A percentile compares a stretch with the other conserved stretches of the same genome.
phyloP scores from a whole-genome alignment of 176 grass and related monocot species.

The Carex kokanica region DNA sequence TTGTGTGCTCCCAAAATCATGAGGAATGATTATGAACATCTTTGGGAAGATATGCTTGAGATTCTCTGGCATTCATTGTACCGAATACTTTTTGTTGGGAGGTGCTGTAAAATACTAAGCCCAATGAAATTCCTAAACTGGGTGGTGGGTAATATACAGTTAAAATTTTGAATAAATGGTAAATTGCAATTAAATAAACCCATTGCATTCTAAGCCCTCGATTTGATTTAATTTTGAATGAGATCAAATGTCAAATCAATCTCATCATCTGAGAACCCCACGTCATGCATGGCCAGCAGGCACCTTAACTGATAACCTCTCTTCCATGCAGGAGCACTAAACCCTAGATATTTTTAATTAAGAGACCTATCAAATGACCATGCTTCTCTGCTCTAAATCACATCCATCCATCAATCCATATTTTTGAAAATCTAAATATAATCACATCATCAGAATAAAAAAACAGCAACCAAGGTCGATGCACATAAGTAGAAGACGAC shows the following conservation, averaged over 20 bases:
- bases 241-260: conserved; percentile 50
- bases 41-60: neutral
- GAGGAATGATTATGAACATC: neutral
- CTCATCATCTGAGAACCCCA: conserved; percentile 33
- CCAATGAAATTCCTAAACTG: neutral
- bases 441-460: conserved; percentile 27
- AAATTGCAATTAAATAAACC: too few relatives aligned
- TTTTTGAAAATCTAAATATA: conserved; percentile 22
- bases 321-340: conserved; percentile 24
- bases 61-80: neutral
- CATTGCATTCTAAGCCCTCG: neutral
- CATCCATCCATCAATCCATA: conserved; percentile 39
- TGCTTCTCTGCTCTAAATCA: conserved; percentile 42
- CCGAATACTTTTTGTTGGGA: neutral
- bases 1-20: neutral
- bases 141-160: neutral
- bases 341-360: conserved; percentile 17
- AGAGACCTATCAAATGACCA: conserved; percentile 43
- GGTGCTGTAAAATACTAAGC: neutral
- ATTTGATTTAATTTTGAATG: neutral
- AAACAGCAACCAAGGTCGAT: neutral
- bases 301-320: neutral
- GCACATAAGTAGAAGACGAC: conserved; percentile 15
- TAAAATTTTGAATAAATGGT: neutral
- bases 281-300: conserved; percentile 34